A percentile compares a stretch with the other conserved stretches of the same genome.
Evolutionary conservation across 768 basidiomycete species (phyloP).

Genomic region (Aureoboletus auriporus): DNA sequence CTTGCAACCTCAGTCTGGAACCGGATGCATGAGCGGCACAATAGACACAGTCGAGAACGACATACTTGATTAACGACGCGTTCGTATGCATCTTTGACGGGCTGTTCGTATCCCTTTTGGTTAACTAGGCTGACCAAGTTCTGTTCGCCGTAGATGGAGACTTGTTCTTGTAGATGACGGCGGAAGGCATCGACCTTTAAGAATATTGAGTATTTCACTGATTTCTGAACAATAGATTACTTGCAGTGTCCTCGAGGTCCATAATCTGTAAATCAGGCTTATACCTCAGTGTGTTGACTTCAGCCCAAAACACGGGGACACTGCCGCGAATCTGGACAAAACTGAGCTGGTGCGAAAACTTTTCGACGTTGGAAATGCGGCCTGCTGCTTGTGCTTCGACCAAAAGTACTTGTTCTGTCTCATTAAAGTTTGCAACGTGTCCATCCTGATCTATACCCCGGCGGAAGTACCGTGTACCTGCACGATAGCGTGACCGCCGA

Average conservation of each 20-base stretch:
- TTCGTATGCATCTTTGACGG: conserved; percentile 95
- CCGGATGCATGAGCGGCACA: not conserved
- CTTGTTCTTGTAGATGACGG: conserved; percentile 71
- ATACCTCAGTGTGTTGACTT: conserved; percentile 92
- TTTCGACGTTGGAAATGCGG: conserved; percentile 38
- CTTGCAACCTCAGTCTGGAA: conserved; percentile 57
- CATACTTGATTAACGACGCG: conserved; percentile 61
- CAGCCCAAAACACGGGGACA: conserved; percentile 93
- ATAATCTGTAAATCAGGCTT: conserved; percentile 96
- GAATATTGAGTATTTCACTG: conserved; percentile 1
- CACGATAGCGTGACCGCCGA: conserved; percentile 88
- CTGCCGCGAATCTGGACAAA: conserved; percentile 95
- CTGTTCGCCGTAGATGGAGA: conserved; percentile 71
- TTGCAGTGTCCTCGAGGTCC: conserved; percentile 84
- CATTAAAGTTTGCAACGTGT: conserved; percentile 95
- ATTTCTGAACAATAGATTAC: conserved; percentile 20
- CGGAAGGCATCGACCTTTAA: conserved; percentile 64
- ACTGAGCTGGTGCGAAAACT: conserved; percentile 62
- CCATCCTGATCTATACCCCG: conserved; percentile 88
- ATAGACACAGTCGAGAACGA: conserved; percentile 1
- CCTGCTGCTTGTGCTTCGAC: conserved; percentile 56
- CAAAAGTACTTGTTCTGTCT: conserved; percentile 91
- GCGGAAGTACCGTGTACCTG: conserved; percentile 96
- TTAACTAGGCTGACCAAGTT: conserved; percentile 89
- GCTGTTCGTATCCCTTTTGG: conserved; percentile 87